Conservation (phyloP, 2,329 filamentous ascomycete genomes). For the Botrytis sinoallii region DNA sequence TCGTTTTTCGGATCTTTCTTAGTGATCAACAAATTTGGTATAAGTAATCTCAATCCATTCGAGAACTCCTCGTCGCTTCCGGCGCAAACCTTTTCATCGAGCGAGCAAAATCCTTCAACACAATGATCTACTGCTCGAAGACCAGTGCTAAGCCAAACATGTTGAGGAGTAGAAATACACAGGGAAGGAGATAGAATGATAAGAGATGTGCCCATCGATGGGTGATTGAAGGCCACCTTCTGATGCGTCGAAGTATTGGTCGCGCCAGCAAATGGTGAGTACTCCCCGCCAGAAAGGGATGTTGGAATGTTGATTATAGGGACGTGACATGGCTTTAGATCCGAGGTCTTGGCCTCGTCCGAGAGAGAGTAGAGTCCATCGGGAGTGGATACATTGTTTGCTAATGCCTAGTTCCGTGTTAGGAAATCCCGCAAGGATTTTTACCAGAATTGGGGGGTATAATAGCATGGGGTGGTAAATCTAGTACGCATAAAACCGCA, state of each 20-base stretch:
- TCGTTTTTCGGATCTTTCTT: conserved; percentile 24
- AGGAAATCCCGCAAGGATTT: not conserved
- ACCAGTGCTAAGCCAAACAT: conserved; percentile 57
- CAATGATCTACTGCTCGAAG: conserved; percentile 57
- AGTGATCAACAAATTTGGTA: conserved; percentile 31
- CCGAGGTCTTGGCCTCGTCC: conserved; percentile 16
- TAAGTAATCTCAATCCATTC: conserved; percentile 28
- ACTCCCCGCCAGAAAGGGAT: conserved; percentile 44
- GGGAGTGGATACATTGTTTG: conserved; percentile 27
- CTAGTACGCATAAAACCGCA: not conserved
- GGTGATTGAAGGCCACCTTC: conserved; percentile 33
- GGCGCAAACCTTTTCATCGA: conserved; percentile 25
- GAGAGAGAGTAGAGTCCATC: conserved; percentile 25
- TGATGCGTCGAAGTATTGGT: conserved; percentile 37
- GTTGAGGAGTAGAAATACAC: conserved; percentile 48
- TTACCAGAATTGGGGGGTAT: not conserved
- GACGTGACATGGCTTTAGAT: conserved; percentile 28
- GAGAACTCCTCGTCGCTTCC: conserved; percentile 26
- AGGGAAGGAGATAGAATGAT: conserved; percentile 56
- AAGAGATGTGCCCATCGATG: conserved; percentile 46
- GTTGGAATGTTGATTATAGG: conserved; percentile 44
- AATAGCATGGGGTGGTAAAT: too few relatives aligned
- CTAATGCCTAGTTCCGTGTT: conserved; percentile 25
- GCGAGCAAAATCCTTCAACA: conserved; percentile 52
- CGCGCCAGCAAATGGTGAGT: conserved; percentile 41